Percentiles rank a stretch among this genome's conserved stretches.
phyloP scores from a whole-genome alignment of 257 asterid genomes.

The Salvia rosmarinus region DNA sequence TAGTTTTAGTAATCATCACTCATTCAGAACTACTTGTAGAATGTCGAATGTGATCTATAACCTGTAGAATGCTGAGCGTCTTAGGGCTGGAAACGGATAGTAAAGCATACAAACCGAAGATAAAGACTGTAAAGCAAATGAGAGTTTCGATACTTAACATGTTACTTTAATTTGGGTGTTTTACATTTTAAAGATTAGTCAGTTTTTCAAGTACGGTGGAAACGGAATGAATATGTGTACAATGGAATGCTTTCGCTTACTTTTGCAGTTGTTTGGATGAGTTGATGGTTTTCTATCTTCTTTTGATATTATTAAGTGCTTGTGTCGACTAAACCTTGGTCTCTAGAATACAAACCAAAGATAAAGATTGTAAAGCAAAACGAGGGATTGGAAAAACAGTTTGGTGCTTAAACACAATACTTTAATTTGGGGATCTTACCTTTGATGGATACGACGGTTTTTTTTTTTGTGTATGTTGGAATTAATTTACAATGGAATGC shows the following conservation, averaged over 20 bases:
- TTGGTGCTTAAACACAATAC: not conserved
- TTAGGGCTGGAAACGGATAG: slow-evolving; percentile 13
- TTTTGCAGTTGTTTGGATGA: slow-evolving; percentile 7
- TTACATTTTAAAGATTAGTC: slow-evolving; percentile 4
- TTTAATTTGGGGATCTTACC: not conserved
- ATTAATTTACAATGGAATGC: not conserved
- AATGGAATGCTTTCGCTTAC: not conserved
- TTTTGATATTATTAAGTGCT: slow-evolving; percentile 36
- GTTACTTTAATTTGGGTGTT: not conserved
- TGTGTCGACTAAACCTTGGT: slow-evolving; percentile 80
- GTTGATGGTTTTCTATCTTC: slow-evolving; percentile 11
- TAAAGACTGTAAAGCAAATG: not conserved
- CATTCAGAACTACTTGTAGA: not conserved
- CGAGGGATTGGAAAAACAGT: not conserved
- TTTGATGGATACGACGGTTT: slow-evolving; percentile 10
- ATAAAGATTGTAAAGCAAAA: not conserved
- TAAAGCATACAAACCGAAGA: not conserved
- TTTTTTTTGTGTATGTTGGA: not conserved
- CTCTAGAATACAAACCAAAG: slow-evolving; percentile 38
- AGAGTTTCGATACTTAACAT: not conserved
- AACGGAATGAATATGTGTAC: not conserved
- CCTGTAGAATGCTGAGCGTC: not conserved
- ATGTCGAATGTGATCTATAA: not conserved
- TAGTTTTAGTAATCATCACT: not conserved
- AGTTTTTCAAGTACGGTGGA: not conserved